Conservation (phyloP, 495 filamentous ascomycete species). For the Penicillium malachiteum region DNA sequence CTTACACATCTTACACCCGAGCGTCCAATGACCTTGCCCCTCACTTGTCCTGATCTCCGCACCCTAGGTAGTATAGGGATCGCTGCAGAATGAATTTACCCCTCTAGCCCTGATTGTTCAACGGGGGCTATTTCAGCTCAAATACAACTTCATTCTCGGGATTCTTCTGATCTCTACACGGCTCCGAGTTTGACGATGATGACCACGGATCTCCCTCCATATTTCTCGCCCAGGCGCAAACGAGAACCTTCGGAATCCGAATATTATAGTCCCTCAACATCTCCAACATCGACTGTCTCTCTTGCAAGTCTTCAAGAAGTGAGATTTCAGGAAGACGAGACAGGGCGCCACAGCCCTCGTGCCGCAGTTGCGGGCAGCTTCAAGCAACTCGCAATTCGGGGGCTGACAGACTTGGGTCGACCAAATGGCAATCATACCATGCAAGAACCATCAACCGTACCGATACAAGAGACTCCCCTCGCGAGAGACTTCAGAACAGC, state of each 20-base stretch:
- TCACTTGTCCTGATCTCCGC: constrained; percentile 23
- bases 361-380: constrained; percentile 64
- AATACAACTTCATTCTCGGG: constrained; percentile 1
- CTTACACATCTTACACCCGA: constrained; percentile 6
- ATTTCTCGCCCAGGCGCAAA: constrained; percentile 44
- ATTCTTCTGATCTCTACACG: constrained; percentile 20
- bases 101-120: constrained; percentile 7
- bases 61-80: constrained; percentile 5
- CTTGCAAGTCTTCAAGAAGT: constrained; percentile 35
- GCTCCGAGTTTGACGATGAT: constrained; percentile 30
- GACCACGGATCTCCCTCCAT: constrained; percentile 23
- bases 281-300: constrained; percentile 38
- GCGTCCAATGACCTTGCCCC: constrained; percentile 21
- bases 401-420: constrained; percentile 30
- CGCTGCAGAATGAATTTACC: constrained; percentile 11
- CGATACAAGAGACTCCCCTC: constrained; percentile 16
- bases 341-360: constrained; percentile 55
- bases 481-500: constrained; percentile 13
- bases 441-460: background rate
- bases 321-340: constrained; percentile 35
- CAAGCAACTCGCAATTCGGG: constrained; percentile 58
- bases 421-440: constrained; percentile 13
- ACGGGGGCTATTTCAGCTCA: constrained; percentile 2
- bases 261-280: constrained; percentile 33
- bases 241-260: constrained; percentile 39